Conservation (phyloP, 768 basidiomycete species). For the Punctularia strigosozonata region DNA sequence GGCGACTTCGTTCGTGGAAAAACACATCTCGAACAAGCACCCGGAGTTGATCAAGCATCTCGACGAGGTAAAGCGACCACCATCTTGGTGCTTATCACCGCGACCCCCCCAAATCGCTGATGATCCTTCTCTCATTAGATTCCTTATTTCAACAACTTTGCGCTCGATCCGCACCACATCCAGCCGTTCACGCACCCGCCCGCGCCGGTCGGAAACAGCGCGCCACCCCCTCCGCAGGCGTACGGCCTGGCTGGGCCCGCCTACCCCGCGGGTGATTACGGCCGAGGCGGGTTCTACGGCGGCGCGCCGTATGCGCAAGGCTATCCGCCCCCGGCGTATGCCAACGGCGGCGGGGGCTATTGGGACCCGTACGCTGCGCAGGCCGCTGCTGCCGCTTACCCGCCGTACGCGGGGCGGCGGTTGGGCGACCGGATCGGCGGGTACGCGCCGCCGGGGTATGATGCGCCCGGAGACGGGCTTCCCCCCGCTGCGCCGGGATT, state of each 20-base stretch:
- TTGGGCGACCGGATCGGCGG: constrained; percentile 77
- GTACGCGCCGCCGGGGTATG: constrained; percentile 44
- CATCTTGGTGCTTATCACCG: constrained; percentile 3
- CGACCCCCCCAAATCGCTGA: constrained; percentile 6
- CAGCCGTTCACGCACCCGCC: constrained; percentile 79
- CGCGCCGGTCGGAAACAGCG: constrained; percentile 46
- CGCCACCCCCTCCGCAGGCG: constrained; percentile 73
- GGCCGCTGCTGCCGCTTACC: constrained; percentile 22
- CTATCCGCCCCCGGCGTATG: constrained; percentile 26
- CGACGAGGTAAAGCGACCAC: constrained; percentile 54
- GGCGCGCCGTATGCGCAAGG: constrained; percentile 36
- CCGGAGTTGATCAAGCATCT: constrained; percentile 72
- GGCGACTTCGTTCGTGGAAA: constrained; percentile 92
- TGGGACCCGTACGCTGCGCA: constrained; percentile 36
- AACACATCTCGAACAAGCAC: constrained; percentile 95
- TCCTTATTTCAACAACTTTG: constrained; percentile 91
- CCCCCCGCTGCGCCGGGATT: constrained; percentile 57
- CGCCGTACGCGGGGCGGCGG: constrained; percentile 43
- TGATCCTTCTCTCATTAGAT: constrained; percentile 35
- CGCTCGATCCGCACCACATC: constrained; percentile 89
- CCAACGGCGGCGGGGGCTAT: constrained; percentile 25
- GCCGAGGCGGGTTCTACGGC: constrained; percentile 29
- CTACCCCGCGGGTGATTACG: constrained; percentile 21
- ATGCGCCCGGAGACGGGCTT: constrained; percentile 25
- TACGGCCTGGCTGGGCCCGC: constrained; percentile 64